Base-by-base conservation (phyloP, 2,329 filamentous ascomycete species). In the Neoarthrinium moseri region DNA sequence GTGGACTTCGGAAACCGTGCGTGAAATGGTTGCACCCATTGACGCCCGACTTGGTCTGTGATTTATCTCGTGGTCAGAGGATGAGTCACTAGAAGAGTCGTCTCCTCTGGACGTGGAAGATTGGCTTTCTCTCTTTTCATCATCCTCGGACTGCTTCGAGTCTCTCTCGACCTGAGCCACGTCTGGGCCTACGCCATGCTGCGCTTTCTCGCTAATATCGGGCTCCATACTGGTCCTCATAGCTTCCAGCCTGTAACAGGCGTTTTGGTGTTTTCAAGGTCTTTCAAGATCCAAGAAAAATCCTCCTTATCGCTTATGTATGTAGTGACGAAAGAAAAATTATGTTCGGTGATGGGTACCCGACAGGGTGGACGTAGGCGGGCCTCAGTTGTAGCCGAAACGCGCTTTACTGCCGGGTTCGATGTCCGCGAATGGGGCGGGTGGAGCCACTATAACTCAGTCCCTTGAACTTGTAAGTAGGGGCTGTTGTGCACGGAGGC, bases 1-100 rank as follows among this genome's bases (percentile, higher is more conserved):
- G 22, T 64, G 60, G 6, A 70, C 59, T 41, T 71, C 67, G 1
- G 68, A 68, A 6, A 70, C 56, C 22, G 61, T 65, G 39, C 61
- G 58, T 4, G 66, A 64, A 4, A 67, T 48, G 15, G 49, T 21
- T 20, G 50, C 20, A 12, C 34, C 21, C 23, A 24, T 26, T 12
- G 46, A 43, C 21, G 20, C 12, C 11, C 29, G 17, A 22, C 23
- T 37, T 12, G 35, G 27, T 27, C 23, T 10, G n/a, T 6, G 35
- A n/a, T n/a, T n/a, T n/a, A n/a, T n/a, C n/a, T n/a, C n/a, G 23
- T 7, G 41, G 36, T 18, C 21, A 32, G 15, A 33, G 12, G 41
- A 44, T 2, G 41, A 44, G 22, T 27, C 21, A 24, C 41, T 44
- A 11, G 41, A 44, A 26, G 22, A 22, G n/a, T 44, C 42, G n/a